These are phyloP conservation scores for Dactylellina haptotyla DNA, from an alignment of 2,329 filamentous ascomycete species.

Conservation along the genomic window DNA sequence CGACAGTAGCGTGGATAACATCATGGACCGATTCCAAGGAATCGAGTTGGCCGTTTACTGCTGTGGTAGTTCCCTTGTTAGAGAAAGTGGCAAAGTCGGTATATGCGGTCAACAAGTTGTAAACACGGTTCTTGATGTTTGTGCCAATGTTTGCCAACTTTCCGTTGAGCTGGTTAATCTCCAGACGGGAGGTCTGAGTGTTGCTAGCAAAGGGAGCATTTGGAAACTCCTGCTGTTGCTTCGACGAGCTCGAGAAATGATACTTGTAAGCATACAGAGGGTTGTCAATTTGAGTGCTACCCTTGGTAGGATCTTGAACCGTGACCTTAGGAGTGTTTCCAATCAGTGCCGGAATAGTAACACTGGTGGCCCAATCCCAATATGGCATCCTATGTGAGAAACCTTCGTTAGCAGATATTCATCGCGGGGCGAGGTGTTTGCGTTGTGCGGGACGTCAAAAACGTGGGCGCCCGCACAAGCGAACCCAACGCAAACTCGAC, in stretches of 20 bases:
- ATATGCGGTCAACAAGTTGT: conserved; percentile 64
- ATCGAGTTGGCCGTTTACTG: conserved; percentile 62
- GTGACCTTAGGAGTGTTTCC: conserved; percentile 60
- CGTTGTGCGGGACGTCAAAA: conserved; percentile 33
- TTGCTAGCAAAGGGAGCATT: conserved; percentile 15
- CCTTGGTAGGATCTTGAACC: conserved; percentile 68
- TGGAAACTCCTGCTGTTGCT: conserved; percentile 9
- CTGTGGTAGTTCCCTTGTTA: conserved; percentile 67
- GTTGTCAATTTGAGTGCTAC: conserved; percentile 69
- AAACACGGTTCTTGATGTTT: conserved; percentile 41
- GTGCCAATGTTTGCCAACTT: conserved; percentile 39
- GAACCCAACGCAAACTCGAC: not conserved
- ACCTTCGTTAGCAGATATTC: conserved; percentile 1
- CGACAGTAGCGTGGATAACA: conserved; percentile 65
- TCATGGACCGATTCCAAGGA: conserved; percentile 75
- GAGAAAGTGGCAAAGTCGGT: conserved; percentile 76
- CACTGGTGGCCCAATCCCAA: conserved; percentile 66
- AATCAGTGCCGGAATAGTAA: conserved; percentile 58
- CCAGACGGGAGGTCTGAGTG: conserved; percentile 13
- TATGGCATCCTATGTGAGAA: conserved; percentile 58
- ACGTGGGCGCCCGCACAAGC: conserved; percentile 10
- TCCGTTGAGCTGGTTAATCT: conserved; percentile 21
- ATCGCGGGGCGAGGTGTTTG: not conserved
- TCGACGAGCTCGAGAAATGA: conserved; percentile 10
- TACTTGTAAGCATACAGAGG: conserved; percentile 72